These are phyloP conservation scores for Nevesoporus exiguus DNA, from an alignment of 768 basidiomycete species.

Conservation along the genomic window DNA sequence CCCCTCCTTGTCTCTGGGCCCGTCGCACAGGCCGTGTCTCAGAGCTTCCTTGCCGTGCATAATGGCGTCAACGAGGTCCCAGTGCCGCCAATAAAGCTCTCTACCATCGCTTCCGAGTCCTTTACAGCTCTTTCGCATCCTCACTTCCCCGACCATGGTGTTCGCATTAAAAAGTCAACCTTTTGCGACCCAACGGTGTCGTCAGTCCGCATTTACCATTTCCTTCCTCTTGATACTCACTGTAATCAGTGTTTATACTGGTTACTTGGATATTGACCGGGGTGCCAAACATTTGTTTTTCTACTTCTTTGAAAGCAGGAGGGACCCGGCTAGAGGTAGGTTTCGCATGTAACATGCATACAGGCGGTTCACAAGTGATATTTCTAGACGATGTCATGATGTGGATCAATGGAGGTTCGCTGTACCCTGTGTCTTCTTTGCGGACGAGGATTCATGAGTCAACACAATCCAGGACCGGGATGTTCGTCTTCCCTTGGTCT, in stretches of 20 bases:
- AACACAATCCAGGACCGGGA: conserved; percentile 46
- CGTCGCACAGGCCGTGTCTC: conserved; percentile 1
- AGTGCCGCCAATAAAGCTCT: conserved; percentile 16
- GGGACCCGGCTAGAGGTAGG: conserved; percentile 39
- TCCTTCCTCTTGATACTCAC: not conserved
- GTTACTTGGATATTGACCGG: conserved; percentile 45
- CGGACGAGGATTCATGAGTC: not conserved
- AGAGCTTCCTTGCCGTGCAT: conserved; percentile 3
- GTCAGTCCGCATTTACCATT: conserved; percentile 5
- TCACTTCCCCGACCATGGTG: conserved; percentile 48
- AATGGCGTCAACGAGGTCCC: not conserved
- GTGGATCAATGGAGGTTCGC: conserved; percentile 62
- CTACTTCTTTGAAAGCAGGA: conserved; percentile 59
- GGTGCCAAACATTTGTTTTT: conserved; percentile 55
- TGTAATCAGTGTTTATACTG: conserved; percentile 39
- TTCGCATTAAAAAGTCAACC: conserved; percentile 56
- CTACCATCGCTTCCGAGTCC: conserved; percentile 24
- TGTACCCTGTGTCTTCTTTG: conserved; percentile 6
- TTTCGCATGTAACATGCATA: not conserved
- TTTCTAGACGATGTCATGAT: conserved; percentile 58
- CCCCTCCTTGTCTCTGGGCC: not conserved
- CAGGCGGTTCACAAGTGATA: not conserved
- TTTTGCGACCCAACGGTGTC: conserved; percentile 63
- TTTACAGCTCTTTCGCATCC: conserved; percentile 46
- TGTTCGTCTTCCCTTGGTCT: conserved; percentile 52